Evolutionary conservation across 1,284 basidiomycete species (phyloP).

Genomic region (Boletus mariae): DNA sequence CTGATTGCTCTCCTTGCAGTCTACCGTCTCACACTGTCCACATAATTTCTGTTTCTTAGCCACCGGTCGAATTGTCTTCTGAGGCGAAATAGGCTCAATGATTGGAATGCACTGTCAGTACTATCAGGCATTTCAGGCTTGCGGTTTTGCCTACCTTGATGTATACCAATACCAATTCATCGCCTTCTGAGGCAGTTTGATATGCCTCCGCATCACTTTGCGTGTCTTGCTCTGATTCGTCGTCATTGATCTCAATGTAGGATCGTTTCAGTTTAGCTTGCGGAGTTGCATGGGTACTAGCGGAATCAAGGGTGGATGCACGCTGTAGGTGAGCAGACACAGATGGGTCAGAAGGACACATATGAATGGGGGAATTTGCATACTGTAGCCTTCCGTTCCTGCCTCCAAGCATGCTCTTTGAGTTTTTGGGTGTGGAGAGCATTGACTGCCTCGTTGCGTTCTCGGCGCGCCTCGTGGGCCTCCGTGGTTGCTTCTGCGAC

Average conservation of each 20-base stretch:
- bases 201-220: constrained; percentile 19
- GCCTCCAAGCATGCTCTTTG: constrained; percentile 47
- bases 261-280: constrained; percentile 26
- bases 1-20: too few species aligned
- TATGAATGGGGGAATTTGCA: constrained; percentile 27
- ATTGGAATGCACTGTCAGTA: constrained; percentile 10
- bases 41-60: constrained; percentile 28
- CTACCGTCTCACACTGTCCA: too few species aligned
- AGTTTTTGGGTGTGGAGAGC: constrained; percentile 42
- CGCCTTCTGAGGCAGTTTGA: constrained; percentile 39
- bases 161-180: constrained; percentile 56
- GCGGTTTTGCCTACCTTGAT: constrained; percentile 38
- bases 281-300: constrained; percentile 6
- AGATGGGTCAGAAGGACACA: constrained; percentile 7
- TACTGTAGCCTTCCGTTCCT: constrained; percentile 55
- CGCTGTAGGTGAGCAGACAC: constrained; percentile 21
- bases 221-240: constrained; percentile 21
- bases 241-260: constrained; percentile 33
- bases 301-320: constrained; percentile 9
- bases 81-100: constrained; percentile 2
- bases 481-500: constrained; percentile 46
- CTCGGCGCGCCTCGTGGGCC: constrained; percentile 42
- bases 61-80: constrained; percentile 10
- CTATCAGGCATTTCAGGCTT: neutral
- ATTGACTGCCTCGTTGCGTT: constrained; percentile 54